Conservation (phyloP, 371 early-diverging fungal species). For the Cokeromyces recurvatus region DNA sequence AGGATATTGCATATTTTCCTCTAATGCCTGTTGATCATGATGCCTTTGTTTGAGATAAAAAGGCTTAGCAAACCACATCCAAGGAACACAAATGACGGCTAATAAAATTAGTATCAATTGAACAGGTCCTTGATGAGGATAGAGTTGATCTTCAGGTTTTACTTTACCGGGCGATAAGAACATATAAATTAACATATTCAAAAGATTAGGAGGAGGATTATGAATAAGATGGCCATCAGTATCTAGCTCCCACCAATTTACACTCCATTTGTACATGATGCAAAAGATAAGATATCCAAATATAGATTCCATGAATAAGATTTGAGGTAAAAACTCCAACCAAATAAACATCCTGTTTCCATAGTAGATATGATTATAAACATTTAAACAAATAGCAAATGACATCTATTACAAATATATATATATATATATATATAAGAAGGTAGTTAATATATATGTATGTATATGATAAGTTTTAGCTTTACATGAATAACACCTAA, state of each 20-base stretch:
- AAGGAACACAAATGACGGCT: constrained; percentile 91
- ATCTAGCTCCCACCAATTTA: constrained; percentile 78
- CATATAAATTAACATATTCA: constrained; percentile 99
- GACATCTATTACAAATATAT: constrained; percentile 63
- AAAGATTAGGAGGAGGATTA: constrained; percentile 88
- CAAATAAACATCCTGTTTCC: constrained; percentile 76
- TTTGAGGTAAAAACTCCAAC: constrained; percentile 92
- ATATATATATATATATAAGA: neutral
- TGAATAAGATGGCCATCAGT: constrained; percentile 58
- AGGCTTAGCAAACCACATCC: constrained; percentile 98
- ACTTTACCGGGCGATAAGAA: constrained; percentile 95
- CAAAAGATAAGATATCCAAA: constrained; percentile 43
- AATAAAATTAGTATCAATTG: constrained; percentile 83
- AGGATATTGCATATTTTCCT: constrained; percentile 69
- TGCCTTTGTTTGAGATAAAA: constrained; percentile 77
- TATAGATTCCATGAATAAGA: constrained; percentile 88
- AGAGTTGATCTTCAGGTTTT: constrained; percentile 63
- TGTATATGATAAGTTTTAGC: too few relatives aligned
- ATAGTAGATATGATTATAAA: constrained; percentile 88
- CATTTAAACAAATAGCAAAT: constrained; percentile 89
- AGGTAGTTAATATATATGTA: too few relatives aligned
- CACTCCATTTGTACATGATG: constrained; percentile 63
- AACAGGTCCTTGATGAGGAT: constrained; percentile 79
- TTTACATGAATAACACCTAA: constrained; percentile 71
- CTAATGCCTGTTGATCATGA: too few relatives aligned